Evolutionary conservation across 2,329 filamentous ascomycete species (phyloP).

Genomic region (Cercospora berteroae): DNA sequence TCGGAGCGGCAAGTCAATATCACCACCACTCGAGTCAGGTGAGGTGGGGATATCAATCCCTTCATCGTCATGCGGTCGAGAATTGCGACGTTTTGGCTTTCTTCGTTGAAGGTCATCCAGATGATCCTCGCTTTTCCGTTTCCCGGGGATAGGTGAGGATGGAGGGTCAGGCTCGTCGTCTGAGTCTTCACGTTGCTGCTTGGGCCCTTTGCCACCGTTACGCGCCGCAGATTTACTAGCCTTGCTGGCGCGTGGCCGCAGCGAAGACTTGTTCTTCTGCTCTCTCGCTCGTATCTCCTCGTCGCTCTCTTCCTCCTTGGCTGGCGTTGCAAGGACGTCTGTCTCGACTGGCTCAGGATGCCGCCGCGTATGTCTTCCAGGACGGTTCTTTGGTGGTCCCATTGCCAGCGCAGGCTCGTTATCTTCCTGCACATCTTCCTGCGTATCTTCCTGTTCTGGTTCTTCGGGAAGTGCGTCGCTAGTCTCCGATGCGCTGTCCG

Average conservation of each 20-base stretch:
- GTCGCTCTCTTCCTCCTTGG: constrained; percentile 26
- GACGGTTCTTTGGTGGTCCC: constrained; percentile 7
- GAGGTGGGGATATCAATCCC: constrained; percentile 38
- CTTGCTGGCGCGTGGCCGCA: constrained; percentile 36
- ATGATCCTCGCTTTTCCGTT: constrained; percentile 19
- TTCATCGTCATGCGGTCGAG: constrained; percentile 33
- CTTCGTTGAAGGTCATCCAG: constrained; percentile 8
- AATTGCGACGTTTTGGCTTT: constrained; percentile 25
- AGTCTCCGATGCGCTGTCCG: constrained; percentile 22
- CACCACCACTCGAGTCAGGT: constrained; percentile 22
- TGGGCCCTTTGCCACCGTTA: constrained; percentile 31
- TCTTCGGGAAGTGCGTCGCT: background rate
- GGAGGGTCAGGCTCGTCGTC: constrained; percentile 20
- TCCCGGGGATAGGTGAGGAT: constrained; percentile 23
- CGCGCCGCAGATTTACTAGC: constrained; percentile 30
- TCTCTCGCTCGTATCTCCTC: constrained; percentile 27
- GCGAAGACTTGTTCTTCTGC: constrained; percentile 36
- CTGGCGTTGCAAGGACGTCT: constrained; percentile 18
- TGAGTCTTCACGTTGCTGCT: constrained; percentile 28
- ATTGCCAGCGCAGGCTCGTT: constrained; percentile 6
- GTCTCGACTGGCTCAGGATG: constrained; percentile 3
- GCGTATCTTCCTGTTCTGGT: constrained; percentile 14
- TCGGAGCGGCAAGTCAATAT: constrained; percentile 32
- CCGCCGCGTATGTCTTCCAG: constrained; percentile 8
- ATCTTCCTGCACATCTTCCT: constrained; percentile 9